Evolutionary conservation across 208 protist genomes (phyloP).

Genomic region (Leishmania aethiopica): DNA sequence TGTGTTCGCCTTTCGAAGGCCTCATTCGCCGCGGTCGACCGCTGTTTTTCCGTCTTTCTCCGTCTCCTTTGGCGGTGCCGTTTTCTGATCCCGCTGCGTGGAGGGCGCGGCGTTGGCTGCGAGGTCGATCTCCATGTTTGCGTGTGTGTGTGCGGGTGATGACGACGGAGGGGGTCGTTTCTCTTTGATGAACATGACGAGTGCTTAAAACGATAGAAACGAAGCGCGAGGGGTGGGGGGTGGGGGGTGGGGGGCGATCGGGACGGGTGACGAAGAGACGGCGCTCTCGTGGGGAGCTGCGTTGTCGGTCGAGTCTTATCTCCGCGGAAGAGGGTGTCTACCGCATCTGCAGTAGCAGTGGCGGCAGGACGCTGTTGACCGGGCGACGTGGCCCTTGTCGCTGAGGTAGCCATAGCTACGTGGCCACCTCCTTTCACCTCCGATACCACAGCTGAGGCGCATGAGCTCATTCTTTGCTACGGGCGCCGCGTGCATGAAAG

Average conservation of each 20-base stretch:
- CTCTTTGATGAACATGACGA: not conserved
- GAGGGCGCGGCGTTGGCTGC: not conserved
- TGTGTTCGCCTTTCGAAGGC: not conserved
- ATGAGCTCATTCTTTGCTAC: not conserved
- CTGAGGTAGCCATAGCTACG: not conserved
- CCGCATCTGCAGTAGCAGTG: not conserved
- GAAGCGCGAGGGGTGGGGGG: not conserved
- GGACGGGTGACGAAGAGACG: not conserved
- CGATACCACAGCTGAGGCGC: not conserved
- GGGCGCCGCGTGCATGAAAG: not conserved
- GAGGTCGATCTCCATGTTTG: not conserved
- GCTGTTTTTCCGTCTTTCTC: too few relatives aligned
- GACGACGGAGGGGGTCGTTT: not conserved
- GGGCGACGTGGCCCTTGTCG: not conserved
- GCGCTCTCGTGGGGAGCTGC: not conserved
- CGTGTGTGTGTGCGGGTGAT: conserved; percentile 5
- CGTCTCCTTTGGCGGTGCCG: too few relatives aligned
- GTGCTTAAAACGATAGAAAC: not conserved
- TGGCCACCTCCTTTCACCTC: not conserved
- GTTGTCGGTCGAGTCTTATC: not conserved
- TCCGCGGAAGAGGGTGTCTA: not conserved
- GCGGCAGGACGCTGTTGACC: not conserved
- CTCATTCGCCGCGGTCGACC: too few relatives aligned
- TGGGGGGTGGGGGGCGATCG: not conserved
- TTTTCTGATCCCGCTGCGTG: not conserved